A percentile compares a stretch with the other conserved stretches of the same genome.
Evolutionary conservation across 805 yeast species (phyloP).

Genomic region (Lipomyces yamadae): DNA sequence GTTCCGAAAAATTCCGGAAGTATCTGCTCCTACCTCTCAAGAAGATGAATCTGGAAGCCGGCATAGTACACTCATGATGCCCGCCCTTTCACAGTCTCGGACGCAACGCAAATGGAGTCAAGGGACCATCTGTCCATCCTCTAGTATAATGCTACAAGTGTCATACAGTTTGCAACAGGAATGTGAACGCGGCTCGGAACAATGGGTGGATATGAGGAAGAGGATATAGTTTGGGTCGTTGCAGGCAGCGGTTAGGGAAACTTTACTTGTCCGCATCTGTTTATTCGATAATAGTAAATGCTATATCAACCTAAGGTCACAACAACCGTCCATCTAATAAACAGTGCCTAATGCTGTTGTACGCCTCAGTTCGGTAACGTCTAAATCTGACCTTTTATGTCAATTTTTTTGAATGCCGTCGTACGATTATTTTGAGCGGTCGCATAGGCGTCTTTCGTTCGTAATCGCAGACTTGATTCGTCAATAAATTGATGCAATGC

Average conservation of each 20-base stretch:
- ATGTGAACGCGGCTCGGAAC: not conserved
- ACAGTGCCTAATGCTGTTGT: not conserved
- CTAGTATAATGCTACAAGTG: not conserved
- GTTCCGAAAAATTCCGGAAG: too few relatives aligned
- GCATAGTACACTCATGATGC: too few relatives aligned
- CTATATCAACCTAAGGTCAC: too few relatives aligned
- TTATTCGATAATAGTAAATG: too few relatives aligned
- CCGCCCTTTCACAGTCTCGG: not conserved
- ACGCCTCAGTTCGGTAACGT: not conserved
- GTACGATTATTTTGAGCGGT: constrained; percentile 49
- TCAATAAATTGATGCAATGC: constrained; percentile 11
- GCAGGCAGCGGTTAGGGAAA: too few relatives aligned
- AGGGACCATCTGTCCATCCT: not conserved
- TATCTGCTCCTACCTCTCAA: too few relatives aligned
- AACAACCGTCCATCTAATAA: too few relatives aligned
- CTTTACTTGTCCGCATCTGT: too few relatives aligned
- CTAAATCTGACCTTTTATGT: constrained; percentile 82
- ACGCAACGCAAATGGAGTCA: not conserved
- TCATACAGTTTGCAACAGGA: not conserved
- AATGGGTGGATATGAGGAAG: not conserved
- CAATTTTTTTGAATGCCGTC: constrained; percentile 61
- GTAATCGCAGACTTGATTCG: constrained; percentile 23
- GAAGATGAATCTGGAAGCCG: too few relatives aligned
- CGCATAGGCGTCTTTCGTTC: constrained; percentile 42
- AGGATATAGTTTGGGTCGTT: too few relatives aligned